Percentiles rank a stretch among this genome's conserved stretches.
Evolutionary conservation across 2,329 filamentous ascomycete species (phyloP).

Genomic region (Zalaria obscura): DNA sequence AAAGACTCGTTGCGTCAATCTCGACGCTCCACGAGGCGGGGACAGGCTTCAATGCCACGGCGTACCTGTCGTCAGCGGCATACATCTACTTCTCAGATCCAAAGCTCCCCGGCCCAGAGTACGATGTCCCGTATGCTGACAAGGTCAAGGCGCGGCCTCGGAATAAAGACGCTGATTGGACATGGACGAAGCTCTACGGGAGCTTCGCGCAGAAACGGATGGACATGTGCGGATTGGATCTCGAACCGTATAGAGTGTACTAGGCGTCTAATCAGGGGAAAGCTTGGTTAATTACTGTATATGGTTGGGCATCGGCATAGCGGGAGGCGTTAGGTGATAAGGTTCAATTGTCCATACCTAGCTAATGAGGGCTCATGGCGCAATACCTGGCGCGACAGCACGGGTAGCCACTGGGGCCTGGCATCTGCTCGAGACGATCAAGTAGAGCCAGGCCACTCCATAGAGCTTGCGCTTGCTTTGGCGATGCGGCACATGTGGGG

Average conservation of each 20-base stretch:
- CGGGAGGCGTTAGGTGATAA: neutral
- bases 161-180: conserved; percentile 30
- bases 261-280: neutral
- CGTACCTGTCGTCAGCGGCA: conserved; percentile 26
- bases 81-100: conserved; percentile 33
- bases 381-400: too few species aligned
- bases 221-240: conserved; percentile 38
- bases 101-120: conserved; percentile 35
- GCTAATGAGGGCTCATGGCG: too few species aligned
- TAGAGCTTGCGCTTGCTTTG: too few species aligned
- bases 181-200: conserved; percentile 36
- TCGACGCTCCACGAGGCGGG: conserved; percentile 12
- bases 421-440: too few species aligned
- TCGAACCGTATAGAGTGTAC: conserved; percentile 26
- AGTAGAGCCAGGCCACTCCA: too few species aligned
- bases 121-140: conserved; percentile 30
- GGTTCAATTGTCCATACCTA: too few species aligned
- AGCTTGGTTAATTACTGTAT: neutral
- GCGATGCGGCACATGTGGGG: too few species aligned
- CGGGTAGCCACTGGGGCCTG: too few species aligned
- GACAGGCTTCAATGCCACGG: conserved; percentile 28
- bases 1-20: conserved; percentile 16
- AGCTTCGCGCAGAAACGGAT: conserved; percentile 34
- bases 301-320: neutral
- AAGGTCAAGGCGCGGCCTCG: conserved; percentile 27